Evolutionary conservation across 139 green algal genomes (phyloP).

Genomic region (Picochlorum sp.): DNA sequence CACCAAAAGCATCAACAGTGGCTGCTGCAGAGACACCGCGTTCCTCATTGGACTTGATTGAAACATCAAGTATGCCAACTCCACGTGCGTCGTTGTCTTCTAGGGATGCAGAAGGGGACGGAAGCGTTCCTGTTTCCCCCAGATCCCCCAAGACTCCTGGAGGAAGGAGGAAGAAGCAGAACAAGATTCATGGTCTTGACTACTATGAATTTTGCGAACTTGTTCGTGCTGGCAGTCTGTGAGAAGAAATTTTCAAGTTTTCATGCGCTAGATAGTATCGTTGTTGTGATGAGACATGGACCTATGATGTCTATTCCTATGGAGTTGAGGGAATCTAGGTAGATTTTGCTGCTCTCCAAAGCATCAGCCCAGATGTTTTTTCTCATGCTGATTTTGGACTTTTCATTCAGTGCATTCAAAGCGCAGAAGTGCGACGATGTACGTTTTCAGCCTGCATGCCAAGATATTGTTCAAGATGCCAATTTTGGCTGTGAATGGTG

Average conservation of each 20-base stretch:
- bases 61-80: neutral
- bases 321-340: neutral
- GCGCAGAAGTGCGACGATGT: neutral
- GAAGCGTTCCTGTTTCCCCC: neutral
- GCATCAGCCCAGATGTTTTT: neutral
- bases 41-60: constrained; percentile 5
- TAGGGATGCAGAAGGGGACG: neutral
- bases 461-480: too few species aligned
- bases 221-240: constrained; percentile 35
- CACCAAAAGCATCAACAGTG: neutral
- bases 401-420: constrained; percentile 5
- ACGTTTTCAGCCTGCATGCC: too few species aligned
- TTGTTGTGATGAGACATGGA: neutral
- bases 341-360: neutral
- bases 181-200: constrained; percentile 46
- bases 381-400: constrained; percentile 2
- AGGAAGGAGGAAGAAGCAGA: constrained; percentile 5
- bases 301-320: neutral
- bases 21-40: constrained; percentile 5
- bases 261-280: neutral
- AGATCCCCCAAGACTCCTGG: constrained; percentile 13
- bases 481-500: too few species aligned
- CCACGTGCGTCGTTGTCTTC: neutral
- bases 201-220: constrained; percentile 47
- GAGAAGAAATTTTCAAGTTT: constrained; percentile 9